Percentiles rank a stretch among this genome's conserved stretches.
These are phyloP conservation scores for Dittrichia graveolens DNA, from an alignment of 129 eudicot species.

Conservation along the genomic window DNA sequence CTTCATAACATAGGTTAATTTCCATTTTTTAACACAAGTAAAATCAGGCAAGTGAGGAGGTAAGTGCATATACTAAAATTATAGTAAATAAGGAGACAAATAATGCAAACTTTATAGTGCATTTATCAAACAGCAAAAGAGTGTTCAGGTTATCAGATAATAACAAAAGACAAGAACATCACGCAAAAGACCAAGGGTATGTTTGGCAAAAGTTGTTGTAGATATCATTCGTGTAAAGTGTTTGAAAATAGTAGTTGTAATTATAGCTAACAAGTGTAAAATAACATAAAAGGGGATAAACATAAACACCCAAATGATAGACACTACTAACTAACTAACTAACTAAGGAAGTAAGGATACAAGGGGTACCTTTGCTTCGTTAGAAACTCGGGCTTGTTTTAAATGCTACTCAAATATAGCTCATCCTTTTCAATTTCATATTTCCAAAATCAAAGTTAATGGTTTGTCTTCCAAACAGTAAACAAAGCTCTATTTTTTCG, in stretches of 20 bases:
- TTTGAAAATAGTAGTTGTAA: no score
- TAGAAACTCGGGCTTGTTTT: no score
- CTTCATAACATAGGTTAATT: background rate
- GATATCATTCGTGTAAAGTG: no score
- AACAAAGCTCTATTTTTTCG: no score
- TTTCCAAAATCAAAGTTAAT: background rate
- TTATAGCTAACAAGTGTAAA: no score
- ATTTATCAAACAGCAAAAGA: background rate
- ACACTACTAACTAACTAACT: no score
- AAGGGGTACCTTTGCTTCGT: no score
- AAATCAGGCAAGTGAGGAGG: background rate
- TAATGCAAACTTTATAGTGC: background rate
- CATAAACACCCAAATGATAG: no score
- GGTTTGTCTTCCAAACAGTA: background rate
- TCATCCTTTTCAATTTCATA: background rate
- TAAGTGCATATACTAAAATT: background rate
- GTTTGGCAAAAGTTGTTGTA: no score
- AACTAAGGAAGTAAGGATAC: no score
- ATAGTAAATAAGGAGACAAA: background rate
- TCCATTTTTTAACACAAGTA: background rate
- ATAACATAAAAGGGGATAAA: no score
- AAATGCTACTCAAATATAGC: background rate
- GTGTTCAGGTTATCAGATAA: slow-evolving; percentile 8
- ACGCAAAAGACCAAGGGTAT: no score
- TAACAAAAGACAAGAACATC: background rate